phyloP scores from a whole-genome alignment of 257 asterid genomes.

The Ligustrum vulgare region DNA sequence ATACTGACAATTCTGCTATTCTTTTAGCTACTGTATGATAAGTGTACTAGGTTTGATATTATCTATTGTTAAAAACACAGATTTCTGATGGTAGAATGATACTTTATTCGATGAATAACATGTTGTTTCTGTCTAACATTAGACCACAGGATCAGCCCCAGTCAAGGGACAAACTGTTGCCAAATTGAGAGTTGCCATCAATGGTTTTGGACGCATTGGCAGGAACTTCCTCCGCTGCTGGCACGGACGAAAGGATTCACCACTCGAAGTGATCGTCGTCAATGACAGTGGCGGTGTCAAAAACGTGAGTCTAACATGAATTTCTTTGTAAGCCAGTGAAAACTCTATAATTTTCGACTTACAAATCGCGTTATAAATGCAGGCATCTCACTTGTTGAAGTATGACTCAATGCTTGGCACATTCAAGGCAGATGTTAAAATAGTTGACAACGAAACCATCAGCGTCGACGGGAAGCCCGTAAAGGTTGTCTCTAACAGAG shows the following conservation, averaged over 20 bases:
- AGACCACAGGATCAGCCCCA: constrained; percentile 63
- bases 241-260: constrained; percentile 92
- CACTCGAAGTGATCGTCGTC: constrained; percentile 80
- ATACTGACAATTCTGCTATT: neutral
- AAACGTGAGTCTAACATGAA: constrained; percentile 46
- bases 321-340: neutral
- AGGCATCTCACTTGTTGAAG: constrained; percentile 93
- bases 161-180: constrained; percentile 76
- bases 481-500: constrained; percentile 81
- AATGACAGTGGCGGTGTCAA: constrained; percentile 96
- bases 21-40: neutral
- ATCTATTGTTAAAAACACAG: neutral
- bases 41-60: neutral
- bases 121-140: constrained; percentile 15
- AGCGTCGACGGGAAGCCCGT: constrained; percentile 83
- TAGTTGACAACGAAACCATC: constrained; percentile 75
- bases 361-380: neutral
- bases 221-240: constrained; percentile 97
- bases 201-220: constrained; percentile 91
- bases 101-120: neutral
- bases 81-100: neutral
- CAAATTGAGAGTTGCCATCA: constrained; percentile 85
- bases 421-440: constrained; percentile 83
- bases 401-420: constrained; percentile 93
- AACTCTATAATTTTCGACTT: neutral